phyloP scores from a whole-genome alignment of 2,329 filamentous ascomycete genomes.

The Arthroderma sp. region DNA sequence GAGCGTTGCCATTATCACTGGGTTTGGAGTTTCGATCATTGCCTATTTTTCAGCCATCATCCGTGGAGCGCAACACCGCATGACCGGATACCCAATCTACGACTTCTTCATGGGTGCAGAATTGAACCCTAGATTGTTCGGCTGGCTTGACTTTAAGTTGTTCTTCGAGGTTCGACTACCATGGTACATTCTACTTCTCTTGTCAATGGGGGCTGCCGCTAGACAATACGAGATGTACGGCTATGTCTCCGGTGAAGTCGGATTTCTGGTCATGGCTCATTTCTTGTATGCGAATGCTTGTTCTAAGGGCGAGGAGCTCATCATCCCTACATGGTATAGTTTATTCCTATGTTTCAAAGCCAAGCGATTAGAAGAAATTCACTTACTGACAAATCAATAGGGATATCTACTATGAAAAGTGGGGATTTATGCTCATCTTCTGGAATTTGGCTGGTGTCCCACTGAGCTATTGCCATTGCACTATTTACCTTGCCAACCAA shows the following conservation, averaged over 20 bases:
- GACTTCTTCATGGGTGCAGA: conserved; percentile 89
- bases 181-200: conserved; percentile 78
- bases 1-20: conserved; percentile 83
- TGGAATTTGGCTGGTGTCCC: conserved; percentile 92
- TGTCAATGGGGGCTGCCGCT: conserved; percentile 61
- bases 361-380: background rate
- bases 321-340: conserved; percentile 64
- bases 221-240: conserved; percentile 76
- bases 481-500: conserved; percentile 77
- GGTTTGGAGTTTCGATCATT: conserved; percentile 66
- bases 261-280: conserved; percentile 76
- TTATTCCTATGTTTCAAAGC: conserved; percentile 4
- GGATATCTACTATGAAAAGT: conserved; percentile 97
- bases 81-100: conserved; percentile 71
- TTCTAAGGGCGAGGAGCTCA: conserved; percentile 82
- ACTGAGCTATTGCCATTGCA: conserved; percentile 86
- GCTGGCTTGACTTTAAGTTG: conserved; percentile 82
- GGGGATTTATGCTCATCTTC: conserved; percentile 96
- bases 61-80: conserved; percentile 76
- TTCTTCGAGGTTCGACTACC: conserved; percentile 88
- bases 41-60: conserved; percentile 75
- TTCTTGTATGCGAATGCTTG: conserved; percentile 88
- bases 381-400: conserved; percentile 20
- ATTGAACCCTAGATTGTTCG: conserved; percentile 74
- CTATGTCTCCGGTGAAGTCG: conserved; percentile 73